Conservation (phyloP, 2,329 filamentous ascomycete genomes). For the Colletotrichum sp. region DNA sequence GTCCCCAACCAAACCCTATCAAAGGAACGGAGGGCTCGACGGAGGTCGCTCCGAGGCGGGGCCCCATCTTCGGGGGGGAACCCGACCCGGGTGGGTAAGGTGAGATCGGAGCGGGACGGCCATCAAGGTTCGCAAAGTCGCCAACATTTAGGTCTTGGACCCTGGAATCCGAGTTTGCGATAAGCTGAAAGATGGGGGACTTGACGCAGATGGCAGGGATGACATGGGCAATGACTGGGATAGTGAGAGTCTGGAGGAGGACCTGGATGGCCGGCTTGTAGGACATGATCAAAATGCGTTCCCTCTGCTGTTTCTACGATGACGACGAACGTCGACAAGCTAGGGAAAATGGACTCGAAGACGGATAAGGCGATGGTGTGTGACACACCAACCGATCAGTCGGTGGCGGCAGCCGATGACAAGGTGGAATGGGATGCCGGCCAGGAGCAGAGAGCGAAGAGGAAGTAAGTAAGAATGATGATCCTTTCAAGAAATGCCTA, state of each 20-base stretch:
- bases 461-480: constrained; percentile 16
- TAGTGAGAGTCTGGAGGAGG: neutral
- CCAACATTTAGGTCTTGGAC: neutral
- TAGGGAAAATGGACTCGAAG: neutral
- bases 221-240: neutral
- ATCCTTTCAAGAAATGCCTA: neutral
- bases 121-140: constrained; percentile 1
- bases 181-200: neutral
- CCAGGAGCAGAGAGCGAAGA: constrained; percentile 22
- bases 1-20: neutral
- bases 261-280: constrained; percentile 6
- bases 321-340: neutral
- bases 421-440: constrained; percentile 17
- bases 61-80: neutral
- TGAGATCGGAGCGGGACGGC: neutral
- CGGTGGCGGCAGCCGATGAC: neutral
- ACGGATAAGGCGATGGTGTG: constrained; percentile 1
- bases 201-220: neutral
- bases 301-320: neutral
- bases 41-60: neutral
- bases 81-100: neutral
- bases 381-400: constrained; percentile 18
- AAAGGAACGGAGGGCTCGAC: neutral
- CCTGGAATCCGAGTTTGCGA: neutral
- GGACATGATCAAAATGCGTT: neutral